These are phyloP conservation scores for Moricandia moricandioides DNA, from an alignment of 345 rosid genomes.

Conservation along the genomic window DNA sequence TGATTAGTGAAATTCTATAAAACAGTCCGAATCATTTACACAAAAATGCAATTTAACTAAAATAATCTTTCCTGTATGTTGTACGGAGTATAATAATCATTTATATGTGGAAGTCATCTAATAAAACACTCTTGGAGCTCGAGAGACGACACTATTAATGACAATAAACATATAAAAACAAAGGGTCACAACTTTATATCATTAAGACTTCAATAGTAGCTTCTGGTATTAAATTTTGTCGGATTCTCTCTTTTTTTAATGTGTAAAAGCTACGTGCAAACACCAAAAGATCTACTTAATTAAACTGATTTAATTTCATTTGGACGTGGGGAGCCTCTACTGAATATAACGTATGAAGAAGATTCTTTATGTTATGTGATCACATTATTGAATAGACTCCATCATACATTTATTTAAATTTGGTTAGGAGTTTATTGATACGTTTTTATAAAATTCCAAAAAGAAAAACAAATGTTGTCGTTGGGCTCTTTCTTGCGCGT, in stretches of 20 bases:
- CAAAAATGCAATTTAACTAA: neutral
- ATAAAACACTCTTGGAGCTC: slow-evolving; percentile 17
- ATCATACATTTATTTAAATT: neutral
- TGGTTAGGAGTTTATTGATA: neutral
- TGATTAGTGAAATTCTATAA: neutral
- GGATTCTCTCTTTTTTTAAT: slow-evolving; percentile 5
- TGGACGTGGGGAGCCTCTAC: slow-evolving; percentile 5
- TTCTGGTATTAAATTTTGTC: slow-evolving; percentile 9
- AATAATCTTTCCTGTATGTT: neutral
- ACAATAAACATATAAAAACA: neutral
- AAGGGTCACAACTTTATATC: neutral
- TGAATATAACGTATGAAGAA: slow-evolving; percentile 18
- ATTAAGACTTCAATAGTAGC: neutral
- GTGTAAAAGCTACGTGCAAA: slow-evolving; percentile 7
- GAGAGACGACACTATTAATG: slow-evolving; percentile 16
- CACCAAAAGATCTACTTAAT: neutral
- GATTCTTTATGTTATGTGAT: neutral
- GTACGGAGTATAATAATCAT: neutral
- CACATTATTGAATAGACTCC: neutral
- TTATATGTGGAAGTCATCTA: slow-evolving; percentile 7
- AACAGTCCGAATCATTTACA: neutral
- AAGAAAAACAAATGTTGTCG: slow-evolving; percentile 30
- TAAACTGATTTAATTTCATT: neutral
- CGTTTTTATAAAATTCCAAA: slow-evolving; percentile 20
- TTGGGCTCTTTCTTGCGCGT: slow-evolving; percentile 29